These are phyloP conservation scores for Volvox reticuliferus DNA, from an alignment of 139 green algal species.

Conservation along the genomic window DNA sequence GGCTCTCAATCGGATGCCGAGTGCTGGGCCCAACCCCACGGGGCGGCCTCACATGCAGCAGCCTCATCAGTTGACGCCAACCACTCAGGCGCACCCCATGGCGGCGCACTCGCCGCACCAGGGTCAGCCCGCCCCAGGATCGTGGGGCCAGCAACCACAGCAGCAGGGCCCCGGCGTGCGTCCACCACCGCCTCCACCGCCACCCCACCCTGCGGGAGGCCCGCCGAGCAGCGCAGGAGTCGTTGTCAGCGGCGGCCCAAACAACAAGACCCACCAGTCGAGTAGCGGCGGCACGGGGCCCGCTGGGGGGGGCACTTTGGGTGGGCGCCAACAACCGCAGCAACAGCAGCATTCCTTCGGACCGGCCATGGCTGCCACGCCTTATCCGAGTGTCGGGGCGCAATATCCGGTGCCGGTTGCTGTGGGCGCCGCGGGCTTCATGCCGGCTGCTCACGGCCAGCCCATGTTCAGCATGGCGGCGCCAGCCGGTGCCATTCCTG, in stretches of 20 bases:
- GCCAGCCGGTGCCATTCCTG: not conserved
- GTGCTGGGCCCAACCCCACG: not conserved
- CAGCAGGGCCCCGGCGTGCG: constrained; percentile 5
- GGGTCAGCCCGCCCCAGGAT: not conserved
- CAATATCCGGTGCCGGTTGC: constrained; percentile 33
- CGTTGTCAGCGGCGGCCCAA: not conserved
- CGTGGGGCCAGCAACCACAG: constrained; percentile 33
- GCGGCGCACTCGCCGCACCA: not conserved
- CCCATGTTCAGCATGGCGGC: constrained; percentile 28
- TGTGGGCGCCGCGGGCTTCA: not conserved
- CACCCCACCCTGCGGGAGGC: not conserved
- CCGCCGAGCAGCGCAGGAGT: not conserved
- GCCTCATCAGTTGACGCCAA: not conserved
- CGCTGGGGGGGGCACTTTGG: not conserved
- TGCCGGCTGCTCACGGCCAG: constrained; percentile 8
- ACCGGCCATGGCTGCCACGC: not conserved
- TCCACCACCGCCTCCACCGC: constrained; percentile 19
- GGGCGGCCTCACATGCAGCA: constrained; percentile 1
- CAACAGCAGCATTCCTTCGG: constrained; percentile 23
- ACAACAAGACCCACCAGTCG: not conserved
- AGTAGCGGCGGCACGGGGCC: too few relatives aligned
- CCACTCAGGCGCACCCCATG: constrained; percentile 15
- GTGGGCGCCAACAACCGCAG: not conserved
- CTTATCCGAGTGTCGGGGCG: not conserved
- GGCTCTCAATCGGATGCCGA: not conserved